Percentiles rank a stretch among this genome's conserved stretches.
phyloP scores from a whole-genome alignment of 371 early-diverging fungal genomes.

The Rhizopus stolonifer region DNA sequence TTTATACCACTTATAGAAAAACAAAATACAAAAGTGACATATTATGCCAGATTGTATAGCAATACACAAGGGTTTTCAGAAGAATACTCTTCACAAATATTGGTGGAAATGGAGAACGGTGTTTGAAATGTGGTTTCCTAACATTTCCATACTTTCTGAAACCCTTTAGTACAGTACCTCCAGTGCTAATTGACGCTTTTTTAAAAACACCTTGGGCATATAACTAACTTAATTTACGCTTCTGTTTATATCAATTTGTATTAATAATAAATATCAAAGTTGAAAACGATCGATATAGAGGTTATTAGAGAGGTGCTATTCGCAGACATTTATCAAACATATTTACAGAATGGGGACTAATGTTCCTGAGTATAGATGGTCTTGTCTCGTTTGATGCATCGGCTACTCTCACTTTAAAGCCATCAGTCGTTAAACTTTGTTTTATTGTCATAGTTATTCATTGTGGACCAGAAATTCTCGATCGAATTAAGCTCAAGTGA shows the following conservation, averaged over 20 bases:
- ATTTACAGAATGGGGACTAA: constrained; percentile 8
- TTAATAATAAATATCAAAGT: neutral
- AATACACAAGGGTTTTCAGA: no score
- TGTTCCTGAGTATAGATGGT: neutral
- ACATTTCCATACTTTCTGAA: no score
- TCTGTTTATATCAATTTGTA: constrained; percentile 1
- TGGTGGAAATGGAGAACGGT: no score
- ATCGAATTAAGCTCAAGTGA: neutral
- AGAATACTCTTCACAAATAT: no score
- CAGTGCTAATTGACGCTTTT: constrained; percentile 8
- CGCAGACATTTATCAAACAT: neutral
- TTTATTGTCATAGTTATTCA: neutral
- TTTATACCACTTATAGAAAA: no score
- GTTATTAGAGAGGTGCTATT: no score
- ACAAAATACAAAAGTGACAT: no score
- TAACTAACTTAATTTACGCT: constrained; percentile 5
- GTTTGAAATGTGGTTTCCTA: no score
- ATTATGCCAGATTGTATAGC: no score
- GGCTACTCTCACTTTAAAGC: constrained; percentile 1
- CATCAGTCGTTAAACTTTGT: neutral
- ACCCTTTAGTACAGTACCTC: constrained; percentile 4
- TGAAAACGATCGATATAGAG: no score
- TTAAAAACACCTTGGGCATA: constrained; percentile 11
- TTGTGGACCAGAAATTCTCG: neutral
- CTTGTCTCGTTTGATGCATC: neutral